These are phyloP conservation scores for Calonectria naviculata DNA, from an alignment of 2,329 filamentous ascomycete species.

Conservation along the genomic window DNA sequence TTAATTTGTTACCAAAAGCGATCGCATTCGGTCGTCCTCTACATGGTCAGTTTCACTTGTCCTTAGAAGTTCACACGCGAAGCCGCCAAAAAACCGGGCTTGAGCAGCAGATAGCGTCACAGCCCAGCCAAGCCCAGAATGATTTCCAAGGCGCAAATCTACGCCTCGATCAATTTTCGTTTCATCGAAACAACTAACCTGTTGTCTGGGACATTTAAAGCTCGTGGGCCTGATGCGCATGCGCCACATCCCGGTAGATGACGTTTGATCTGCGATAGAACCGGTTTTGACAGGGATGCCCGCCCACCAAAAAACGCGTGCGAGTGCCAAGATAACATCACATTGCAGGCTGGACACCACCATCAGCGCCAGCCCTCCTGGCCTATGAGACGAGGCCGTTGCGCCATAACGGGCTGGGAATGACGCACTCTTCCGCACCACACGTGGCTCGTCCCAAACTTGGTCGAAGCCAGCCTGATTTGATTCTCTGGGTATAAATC, in stretches of 20 bases:
- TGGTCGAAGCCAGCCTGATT: neutral
- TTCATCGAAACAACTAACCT: neutral
- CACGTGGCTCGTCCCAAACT: neutral
- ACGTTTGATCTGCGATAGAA: slow-evolving; percentile 37
- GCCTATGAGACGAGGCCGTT: slow-evolving; percentile 28
- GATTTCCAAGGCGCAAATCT: neutral
- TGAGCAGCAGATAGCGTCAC: neutral
- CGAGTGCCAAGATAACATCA: slow-evolving; percentile 30
- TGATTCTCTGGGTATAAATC: neutral
- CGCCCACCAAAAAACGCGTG: slow-evolving; percentile 8
- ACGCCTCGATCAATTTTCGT: neutral
- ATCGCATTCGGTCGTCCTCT: no score
- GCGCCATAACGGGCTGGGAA: slow-evolving; percentile 29
- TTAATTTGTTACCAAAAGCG: neutral
- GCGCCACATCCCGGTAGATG: slow-evolving; percentile 23
- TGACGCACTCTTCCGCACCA: slow-evolving; percentile 34
- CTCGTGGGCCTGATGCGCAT: neutral
- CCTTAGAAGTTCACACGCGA: no score
- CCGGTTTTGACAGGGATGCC: slow-evolving; percentile 35
- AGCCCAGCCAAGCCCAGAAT: neutral
- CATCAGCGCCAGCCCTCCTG: slow-evolving; percentile 23
- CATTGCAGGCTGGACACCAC: slow-evolving; percentile 27
- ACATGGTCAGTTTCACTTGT: no score
- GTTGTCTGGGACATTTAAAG: neutral
- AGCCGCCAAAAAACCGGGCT: neutral